phyloP scores from a whole-genome alignment of 371 early-diverging fungal genomes.

The Mucor lusitanicus region DNA sequence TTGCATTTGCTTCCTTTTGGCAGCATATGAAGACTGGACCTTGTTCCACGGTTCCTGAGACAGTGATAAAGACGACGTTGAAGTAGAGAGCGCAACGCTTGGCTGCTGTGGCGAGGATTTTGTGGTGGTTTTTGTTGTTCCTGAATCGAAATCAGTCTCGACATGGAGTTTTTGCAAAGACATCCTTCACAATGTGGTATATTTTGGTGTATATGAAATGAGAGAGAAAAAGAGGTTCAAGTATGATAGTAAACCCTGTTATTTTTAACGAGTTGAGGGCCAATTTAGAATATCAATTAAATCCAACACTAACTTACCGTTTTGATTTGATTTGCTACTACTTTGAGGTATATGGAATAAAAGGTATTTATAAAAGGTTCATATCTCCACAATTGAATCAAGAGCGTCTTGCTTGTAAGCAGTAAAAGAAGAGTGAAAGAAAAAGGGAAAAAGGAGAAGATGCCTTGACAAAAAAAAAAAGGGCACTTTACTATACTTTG shows the following conservation, averaged over 20 bases:
- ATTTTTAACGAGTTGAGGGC: neutral
- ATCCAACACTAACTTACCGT: neutral
- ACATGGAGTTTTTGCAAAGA: neutral
- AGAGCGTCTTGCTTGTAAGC: neutral
- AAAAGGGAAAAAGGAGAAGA: too few species aligned
- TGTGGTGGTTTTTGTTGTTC: neutral
- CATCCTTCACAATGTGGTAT: neutral
- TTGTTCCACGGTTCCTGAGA: conserved; percentile 32
- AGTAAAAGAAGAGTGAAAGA: neutral
- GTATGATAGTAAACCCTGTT: neutral
- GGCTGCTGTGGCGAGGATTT: neutral
- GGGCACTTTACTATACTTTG: too few species aligned
- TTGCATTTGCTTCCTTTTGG: conserved; percentile 34
- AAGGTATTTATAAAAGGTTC: neutral
- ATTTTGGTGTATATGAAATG: neutral
- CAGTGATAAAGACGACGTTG: conserved; percentile 16
- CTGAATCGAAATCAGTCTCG: neutral
- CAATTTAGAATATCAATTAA: conserved; percentile 3
- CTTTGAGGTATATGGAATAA: neutral
- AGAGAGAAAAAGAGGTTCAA: neutral
- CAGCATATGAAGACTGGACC: conserved; percentile 25
- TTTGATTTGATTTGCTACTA: neutral
- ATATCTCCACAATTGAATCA: neutral
- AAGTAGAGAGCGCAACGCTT: neutral
- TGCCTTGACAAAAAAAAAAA: too few species aligned